phyloP scores from a whole-genome alignment of 1,284 basidiomycete species.

The Salmacisia buchloeana region DNA sequence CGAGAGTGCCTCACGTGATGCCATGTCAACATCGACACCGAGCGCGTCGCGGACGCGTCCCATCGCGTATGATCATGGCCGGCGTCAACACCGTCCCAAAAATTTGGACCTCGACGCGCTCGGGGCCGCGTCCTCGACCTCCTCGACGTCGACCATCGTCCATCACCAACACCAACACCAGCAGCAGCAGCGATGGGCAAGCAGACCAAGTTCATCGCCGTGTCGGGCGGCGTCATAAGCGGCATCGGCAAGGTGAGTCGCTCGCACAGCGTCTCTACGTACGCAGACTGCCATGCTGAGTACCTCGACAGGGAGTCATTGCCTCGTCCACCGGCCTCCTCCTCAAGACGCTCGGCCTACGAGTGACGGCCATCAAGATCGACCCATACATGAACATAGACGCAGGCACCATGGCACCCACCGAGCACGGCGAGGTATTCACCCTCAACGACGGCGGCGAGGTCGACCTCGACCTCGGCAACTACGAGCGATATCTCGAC shows the following conservation, averaged over 20 bases:
- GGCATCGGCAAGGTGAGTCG: constrained; percentile 52
- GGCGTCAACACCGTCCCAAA: not conserved
- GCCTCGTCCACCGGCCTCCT: constrained; percentile 95
- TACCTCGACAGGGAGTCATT: constrained; percentile 11
- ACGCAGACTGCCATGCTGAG: not conserved
- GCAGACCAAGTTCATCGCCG: constrained; percentile 53
- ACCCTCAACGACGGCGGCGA: constrained; percentile 98
- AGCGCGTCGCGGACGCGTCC: not conserved
- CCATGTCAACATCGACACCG: not conserved
- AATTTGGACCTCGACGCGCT: no score
- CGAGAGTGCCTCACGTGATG: not conserved
- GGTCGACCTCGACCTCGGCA: constrained; percentile 94
- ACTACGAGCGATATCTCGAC: constrained; percentile 96
- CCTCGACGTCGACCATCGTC: not conserved
- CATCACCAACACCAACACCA: not conserved
- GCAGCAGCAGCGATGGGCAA: not conserved
- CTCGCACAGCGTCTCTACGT: not conserved
- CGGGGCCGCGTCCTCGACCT: not conserved
- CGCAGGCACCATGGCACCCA: constrained; percentile 97
- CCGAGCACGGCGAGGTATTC: constrained; percentile 98
- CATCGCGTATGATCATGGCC: not conserved
- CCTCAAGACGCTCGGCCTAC: constrained; percentile 88
- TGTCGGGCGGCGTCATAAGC: constrained; percentile 53
- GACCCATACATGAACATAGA: constrained; percentile 99
- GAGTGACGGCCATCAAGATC: constrained; percentile 98